These are phyloP conservation scores for Ophiostoma sp. DNA, from an alignment of 2,329 filamentous ascomycete species.

Conservation along the genomic window DNA sequence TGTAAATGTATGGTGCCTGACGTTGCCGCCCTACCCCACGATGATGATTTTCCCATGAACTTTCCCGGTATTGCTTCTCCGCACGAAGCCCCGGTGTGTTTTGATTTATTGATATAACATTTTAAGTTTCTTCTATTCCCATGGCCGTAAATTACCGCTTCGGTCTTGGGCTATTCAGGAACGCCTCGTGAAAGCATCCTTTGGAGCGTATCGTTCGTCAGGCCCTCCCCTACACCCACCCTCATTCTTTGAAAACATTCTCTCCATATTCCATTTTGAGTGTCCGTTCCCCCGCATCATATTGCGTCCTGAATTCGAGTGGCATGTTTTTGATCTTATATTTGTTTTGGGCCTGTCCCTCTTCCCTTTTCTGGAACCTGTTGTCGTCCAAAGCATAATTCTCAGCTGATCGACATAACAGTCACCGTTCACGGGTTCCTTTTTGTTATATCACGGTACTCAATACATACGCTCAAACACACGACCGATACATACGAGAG, in stretches of 20 bases:
- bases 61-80: constrained; percentile 24
- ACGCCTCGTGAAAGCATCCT: background rate
- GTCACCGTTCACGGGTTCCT: background rate
- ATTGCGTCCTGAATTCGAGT: background rate
- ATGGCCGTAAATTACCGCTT: constrained; percentile 13
- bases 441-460: background rate
- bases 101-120: background rate
- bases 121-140: background rate
- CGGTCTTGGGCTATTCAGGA: background rate
- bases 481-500: background rate
- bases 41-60: background rate
- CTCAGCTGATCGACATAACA: background rate
- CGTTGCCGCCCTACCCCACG: background rate
- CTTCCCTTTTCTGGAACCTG: background rate
- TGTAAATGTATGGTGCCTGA: background rate
- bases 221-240: background rate
- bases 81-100: background rate
- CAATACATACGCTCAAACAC: background rate
- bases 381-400: background rate
- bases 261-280: background rate
- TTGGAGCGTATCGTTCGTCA: background rate
- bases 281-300: background rate
- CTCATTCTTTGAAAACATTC: background rate
- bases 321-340: constrained; percentile 3
- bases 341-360: constrained; percentile 4